Conservation (phyloP, 2,329 filamentous ascomycete genomes). For the Stachybotrys chlorohalonatus region DNA sequence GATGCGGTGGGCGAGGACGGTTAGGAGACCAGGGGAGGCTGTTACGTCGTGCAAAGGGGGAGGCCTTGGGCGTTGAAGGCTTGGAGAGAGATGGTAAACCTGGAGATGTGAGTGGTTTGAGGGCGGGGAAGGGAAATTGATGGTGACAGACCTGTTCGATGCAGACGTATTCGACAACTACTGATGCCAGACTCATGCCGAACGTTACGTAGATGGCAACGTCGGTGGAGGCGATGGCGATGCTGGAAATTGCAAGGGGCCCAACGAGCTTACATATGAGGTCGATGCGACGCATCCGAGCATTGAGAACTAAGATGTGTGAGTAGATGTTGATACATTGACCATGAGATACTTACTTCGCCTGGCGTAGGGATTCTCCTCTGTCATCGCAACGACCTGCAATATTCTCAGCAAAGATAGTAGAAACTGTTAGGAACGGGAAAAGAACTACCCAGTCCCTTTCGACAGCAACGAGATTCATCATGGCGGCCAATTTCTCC, state of each 20-base stretch:
- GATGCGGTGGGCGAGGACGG: background rate
- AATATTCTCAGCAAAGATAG: background rate
- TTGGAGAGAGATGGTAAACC: conserved; percentile 5
- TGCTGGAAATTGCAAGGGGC: conserved; percentile 43
- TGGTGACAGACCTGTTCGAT: conserved; percentile 28
- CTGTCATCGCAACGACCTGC: conserved; percentile 19
- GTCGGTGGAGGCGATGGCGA: conserved; percentile 38
- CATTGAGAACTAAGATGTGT: conserved; percentile 32
- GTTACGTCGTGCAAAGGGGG: conserved; percentile 8
- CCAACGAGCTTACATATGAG: conserved; percentile 49
- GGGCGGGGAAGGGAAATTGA: conserved; percentile 14
- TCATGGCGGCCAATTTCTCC: conserved; percentile 57
- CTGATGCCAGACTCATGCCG: conserved; percentile 37
- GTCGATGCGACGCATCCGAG: conserved; percentile 54
- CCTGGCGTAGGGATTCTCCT: conserved; percentile 2
- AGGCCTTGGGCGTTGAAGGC: conserved; percentile 1
- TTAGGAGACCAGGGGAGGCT: background rate
- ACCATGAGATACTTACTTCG: too few species aligned
- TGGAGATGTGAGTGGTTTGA: background rate
- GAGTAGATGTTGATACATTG: too few species aligned
- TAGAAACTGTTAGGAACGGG: too few species aligned
- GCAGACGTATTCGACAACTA: conserved; percentile 41
- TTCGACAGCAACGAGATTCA: conserved; percentile 62
- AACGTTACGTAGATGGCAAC: conserved; percentile 40
- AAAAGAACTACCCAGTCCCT: conserved; percentile 51